phyloP scores from a whole-genome alignment of 805 yeast genomes.

The Cyberlindnera lachancei region DNA sequence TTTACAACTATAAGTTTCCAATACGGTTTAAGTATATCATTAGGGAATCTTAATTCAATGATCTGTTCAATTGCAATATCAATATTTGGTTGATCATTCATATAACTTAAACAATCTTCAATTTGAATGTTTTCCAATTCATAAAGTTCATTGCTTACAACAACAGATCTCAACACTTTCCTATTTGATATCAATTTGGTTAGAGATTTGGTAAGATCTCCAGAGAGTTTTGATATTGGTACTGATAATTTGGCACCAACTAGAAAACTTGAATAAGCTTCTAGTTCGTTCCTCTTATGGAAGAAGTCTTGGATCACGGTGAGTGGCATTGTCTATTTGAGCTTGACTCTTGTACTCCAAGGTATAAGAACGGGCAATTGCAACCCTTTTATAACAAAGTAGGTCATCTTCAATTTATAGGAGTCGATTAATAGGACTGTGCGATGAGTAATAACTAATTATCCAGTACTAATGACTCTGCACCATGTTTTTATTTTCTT shows the following conservation, averaged over 20 bases:
- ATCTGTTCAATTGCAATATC: neutral
- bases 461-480: no score
- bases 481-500: no score
- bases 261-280: slow-evolving; percentile 4
- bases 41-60: slow-evolving; percentile 1
- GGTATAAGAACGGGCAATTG: no score
- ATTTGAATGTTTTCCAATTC: neutral
- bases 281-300: slow-evolving; percentile 3
- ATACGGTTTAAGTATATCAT: neutral
- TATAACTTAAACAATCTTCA: neutral
- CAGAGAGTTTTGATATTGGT: neutral
- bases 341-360: no score
- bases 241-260: slow-evolving; percentile 1
- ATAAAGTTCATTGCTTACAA: slow-evolving; percentile 1
- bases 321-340: no score
- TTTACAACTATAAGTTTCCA: slow-evolving; percentile 6
- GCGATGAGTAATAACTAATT: no score
- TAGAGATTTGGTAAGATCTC: neutral
- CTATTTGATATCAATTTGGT: slow-evolving; percentile 2
- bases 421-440: no score
- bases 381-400: no score
- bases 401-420: no score
- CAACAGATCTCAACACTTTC: slow-evolving; percentile 2
- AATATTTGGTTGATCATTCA: slow-evolving; percentile 1
- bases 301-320: no score